phyloP scores from a whole-genome alignment of 169 alveolate species.

The Plasmodium berghei region DNA sequence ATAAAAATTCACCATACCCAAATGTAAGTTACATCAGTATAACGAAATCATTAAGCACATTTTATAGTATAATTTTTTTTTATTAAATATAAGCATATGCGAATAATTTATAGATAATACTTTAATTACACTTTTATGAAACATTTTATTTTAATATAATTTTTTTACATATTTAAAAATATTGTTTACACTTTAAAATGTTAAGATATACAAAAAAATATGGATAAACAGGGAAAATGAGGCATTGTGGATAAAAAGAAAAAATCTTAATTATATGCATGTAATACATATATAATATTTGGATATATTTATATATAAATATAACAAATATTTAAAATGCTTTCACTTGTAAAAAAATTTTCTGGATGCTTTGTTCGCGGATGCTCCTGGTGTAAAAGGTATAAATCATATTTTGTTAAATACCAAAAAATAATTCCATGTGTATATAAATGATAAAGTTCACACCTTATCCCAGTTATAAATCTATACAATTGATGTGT shows the following conservation, averaged over 20 bases:
- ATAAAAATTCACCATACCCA: too few relatives aligned
- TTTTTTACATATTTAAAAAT: neutral
- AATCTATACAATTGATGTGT: too few relatives aligned
- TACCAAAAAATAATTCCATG: neutral
- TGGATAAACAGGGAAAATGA: neutral
- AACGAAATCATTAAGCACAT: too few relatives aligned
- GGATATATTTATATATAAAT: conserved; percentile 8
- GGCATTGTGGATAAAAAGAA: neutral
- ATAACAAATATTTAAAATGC: conserved; percentile 30
- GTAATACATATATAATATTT: neutral
- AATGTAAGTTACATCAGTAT: too few relatives aligned
- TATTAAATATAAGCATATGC: too few relatives aligned
- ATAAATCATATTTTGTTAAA: neutral
- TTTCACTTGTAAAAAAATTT: conserved; percentile 50
- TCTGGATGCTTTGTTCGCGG: conserved; percentile 24
- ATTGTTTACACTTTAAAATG: neutral
- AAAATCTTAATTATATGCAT: neutral
- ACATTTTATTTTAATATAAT: neutral
- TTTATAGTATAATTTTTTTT: too few relatives aligned
- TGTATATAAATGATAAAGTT: neutral
- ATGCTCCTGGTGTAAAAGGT: conserved; percentile 64
- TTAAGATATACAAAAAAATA: neutral
- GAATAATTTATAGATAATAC: too few relatives aligned
- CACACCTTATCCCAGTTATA: too few relatives aligned
- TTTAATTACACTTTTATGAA: neutral